These are phyloP conservation scores for Papilionanthe hybrid DNA, from an alignment of 116 monocot species.

Conservation along the genomic window DNA sequence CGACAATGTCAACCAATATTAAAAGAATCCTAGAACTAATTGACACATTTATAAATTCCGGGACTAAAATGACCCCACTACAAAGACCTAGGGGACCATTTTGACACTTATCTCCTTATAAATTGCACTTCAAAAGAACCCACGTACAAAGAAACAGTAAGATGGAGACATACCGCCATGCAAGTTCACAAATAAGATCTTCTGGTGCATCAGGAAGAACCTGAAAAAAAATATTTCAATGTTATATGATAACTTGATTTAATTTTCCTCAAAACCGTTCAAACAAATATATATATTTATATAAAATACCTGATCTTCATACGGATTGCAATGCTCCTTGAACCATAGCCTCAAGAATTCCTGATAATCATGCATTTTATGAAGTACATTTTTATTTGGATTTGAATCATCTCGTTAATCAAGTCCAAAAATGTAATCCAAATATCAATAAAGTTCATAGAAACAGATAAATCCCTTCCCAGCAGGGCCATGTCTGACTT, in stretches of 20 bases:
- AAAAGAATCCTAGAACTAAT: too few species aligned
- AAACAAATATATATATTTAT: not conserved
- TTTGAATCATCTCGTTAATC: not conserved
- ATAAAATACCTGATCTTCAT: conserved; percentile 71
- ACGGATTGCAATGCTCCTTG: conserved; percentile 89
- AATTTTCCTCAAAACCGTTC: not conserved
- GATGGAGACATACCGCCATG: conserved; percentile 64
- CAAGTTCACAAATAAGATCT: conserved; percentile 87
- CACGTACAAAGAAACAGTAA: not conserved
- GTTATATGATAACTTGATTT: not conserved
- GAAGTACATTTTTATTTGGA: not conserved
- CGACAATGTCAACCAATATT: too few species aligned
- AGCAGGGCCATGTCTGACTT: not conserved
- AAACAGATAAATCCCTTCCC: not conserved
- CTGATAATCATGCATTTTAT: conserved; percentile 19
- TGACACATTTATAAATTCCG: too few species aligned
- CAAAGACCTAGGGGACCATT: too few species aligned
- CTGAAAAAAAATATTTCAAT: conserved; percentile 25
- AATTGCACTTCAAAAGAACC: not conserved
- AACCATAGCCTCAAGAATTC: conserved; percentile 97
- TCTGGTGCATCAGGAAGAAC: conserved; percentile 83
- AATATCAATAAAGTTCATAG: not conserved
- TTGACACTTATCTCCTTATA: not conserved
- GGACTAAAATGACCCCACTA: too few species aligned
- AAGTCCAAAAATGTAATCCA: not conserved